Base-by-base conservation (phyloP, 306 rosid species). In the Rosa rugosa region DNA sequence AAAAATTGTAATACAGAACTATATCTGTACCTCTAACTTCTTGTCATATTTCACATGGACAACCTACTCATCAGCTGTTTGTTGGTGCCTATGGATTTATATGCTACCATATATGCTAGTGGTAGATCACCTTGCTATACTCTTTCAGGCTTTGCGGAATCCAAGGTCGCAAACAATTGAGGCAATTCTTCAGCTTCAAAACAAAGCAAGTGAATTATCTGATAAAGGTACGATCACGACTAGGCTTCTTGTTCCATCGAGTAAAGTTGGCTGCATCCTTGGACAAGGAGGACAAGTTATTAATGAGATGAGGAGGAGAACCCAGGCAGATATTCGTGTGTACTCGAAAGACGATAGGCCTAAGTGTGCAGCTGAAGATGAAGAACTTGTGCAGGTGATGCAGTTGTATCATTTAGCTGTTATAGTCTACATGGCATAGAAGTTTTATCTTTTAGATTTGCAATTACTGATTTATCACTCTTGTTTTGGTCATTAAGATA, bases 231-330 rank as follows among this genome's bases (percentile, higher is more conserved):
- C 60, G 16, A 73, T 77, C 5, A 77, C 49, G 8, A 84, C 83
- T 5, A 75, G 78, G 59, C 81, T 84, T 78, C 87, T 84, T 77
- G 87, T 78, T 27, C 80, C 82, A 27, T 80, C 85, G 5, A 77
- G 80, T 72, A 77, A 78, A 75, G 82, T 78, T 81, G 85, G 85
- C 40, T 84, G 87, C 87, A 31, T 84, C 49, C 82, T 84, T 78
- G 87, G 87, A 62, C 80, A 81, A 84, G 87, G 87, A 70, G 85
- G 85, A n/a, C 73, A 73, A 50, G 77, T 84, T 40, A 81, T 81
- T 25, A 84, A 77, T 77, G 87, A 84, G 71, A 74, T 81, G 83
- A 81, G 85, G 22, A 78, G 80, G 79, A 73, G 80, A 81, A 84
- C 85, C 56, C 82, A 76, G 53, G 84, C 79, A 56, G 82, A 77